Evolutionary conservation across 2,329 filamentous ascomycete genomes (phyloP).

Genomic region (Arachnopeziza araneosa): DNA sequence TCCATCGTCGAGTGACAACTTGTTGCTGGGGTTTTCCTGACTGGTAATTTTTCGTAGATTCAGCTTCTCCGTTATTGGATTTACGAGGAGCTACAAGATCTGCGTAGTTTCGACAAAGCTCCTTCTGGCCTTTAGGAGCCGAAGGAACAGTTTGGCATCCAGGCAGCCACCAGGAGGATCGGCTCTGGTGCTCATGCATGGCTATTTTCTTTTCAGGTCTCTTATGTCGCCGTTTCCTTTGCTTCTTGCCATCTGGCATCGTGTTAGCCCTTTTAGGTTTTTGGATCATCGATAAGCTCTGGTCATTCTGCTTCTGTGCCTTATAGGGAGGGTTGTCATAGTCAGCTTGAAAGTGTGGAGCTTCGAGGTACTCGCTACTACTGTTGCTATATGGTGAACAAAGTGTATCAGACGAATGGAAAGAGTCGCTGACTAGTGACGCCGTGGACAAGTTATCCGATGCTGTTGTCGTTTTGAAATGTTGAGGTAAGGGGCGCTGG

Average conservation of each 20-base stretch:
- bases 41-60: neutral
- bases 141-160: neutral
- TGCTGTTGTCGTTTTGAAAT: neutral
- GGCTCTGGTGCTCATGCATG: neutral
- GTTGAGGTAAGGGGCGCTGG: neutral
- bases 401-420: neutral
- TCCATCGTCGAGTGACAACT: slow-evolving; percentile 21
- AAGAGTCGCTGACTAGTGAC: neutral
- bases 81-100: neutral
- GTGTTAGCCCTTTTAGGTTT: neutral
- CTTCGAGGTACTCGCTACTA: neutral
- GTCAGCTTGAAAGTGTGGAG: neutral
- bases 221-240: neutral
- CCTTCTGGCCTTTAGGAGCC: neutral
- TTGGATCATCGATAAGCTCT: neutral
- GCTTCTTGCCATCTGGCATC: neutral
- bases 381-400: neutral
- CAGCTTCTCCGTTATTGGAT: slow-evolving; percentile 4
- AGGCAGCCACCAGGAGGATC: neutral
- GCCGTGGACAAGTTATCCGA: neutral
- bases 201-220: neutral
- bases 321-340: neutral
- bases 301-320: neutral
- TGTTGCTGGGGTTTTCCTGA: neutral
- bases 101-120: neutral